Base-by-base conservation (phyloP, 1,284 basidiomycete genomes). In the Trametes polyzona region DNA sequence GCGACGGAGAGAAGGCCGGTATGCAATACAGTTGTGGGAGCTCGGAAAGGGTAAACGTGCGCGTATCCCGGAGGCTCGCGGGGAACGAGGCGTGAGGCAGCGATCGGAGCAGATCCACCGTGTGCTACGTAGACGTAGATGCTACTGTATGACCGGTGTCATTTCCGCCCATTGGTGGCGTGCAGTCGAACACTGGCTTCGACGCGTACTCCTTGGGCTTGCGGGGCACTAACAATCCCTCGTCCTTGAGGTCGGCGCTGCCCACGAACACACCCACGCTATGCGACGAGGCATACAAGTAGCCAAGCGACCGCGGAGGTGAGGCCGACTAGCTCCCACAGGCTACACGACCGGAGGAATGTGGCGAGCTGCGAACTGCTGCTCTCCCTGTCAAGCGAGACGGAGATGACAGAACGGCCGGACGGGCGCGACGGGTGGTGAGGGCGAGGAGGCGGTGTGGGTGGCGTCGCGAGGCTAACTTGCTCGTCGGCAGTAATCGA, bases 251-350 rank as follows among this genome's bases (percentile, higher is more conserved):
- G 14, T 21, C 12, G 32, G 10, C 37, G 14, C 16, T 27, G n/a
- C 23, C 33, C 21, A 4, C 40, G 23, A 10, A 16, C 21, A 5
- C 2, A 9, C 16, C n/a, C 43, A 27, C 35, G 48, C 44, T 51
- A 62, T 32, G 61, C 55, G 19, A 46, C 46, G 35, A 63, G 55
- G 43, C 58, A 63, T 26, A 63, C 58, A 17, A 63, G 40, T 37
- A 63, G 35, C 61, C 61, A 63, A 11, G 53, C 61, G 21, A 63
- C 42, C 17, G 58, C 61, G 29, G 56, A 58, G 12, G 48, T 21
- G 1, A 63, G 47, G 51, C 61, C 60, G 26, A 52, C 58, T 33
- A 59, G 58, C 44, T 63, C 61, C 61, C 58, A 63, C 40, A 60
- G 49, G 42, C 43, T 57, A 49, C 44, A 62, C 33, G 60, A 36